Base-by-base conservation (phyloP, 768 basidiomycete species). In the Mycena epipterygia region DNA sequence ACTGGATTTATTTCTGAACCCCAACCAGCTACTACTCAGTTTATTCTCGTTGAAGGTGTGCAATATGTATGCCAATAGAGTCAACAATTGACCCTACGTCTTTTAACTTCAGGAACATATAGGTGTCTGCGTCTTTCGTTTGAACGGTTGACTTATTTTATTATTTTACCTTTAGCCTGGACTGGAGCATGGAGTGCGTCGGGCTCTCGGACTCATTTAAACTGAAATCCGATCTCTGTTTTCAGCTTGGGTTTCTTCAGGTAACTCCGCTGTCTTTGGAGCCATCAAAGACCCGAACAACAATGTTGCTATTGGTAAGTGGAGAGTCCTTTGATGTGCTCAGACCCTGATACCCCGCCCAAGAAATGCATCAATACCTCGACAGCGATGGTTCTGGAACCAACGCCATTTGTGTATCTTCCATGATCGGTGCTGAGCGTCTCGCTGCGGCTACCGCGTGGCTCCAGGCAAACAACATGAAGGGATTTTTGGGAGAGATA, bases 301-400 rank as follows among this genome's bases (percentile, higher is more conserved):
- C 82, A 90, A 90, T 77, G 76, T 87, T 65, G 89, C 89, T 37
- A 88, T 90, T 70, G 78, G 88, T 89, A 70, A 60, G 23, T 41
- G 83, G 74, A 59, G 33, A 35, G 51, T 29, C 27, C 29, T n/a
- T 33, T 27, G 8, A 25, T 72, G 52, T 23, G 55, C 29, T 29
- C 52, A 32, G 27, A n/a, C 39, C 46, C 37, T 59, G 23, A 59
- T 48, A 16, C n/a, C n/a, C n/a, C 30, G 55, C 61, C n/a, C 5
- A 74, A 87, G 89, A 91, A 76, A 90, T 91, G 88, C 90, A 91
- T 78, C 89, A 91, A 77, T 91, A 91, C 82, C 89, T 91, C 73
- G 90, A 91, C 78, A 86, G 85, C 39, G 90, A 91, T 74, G 85
- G 88, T 72, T 90, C 89, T 25, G 89, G 89, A 58, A 90, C 89